Base-by-base conservation (phyloP, 2,329 filamentous ascomycete species). In the Aspergillus proliferans region DNA sequence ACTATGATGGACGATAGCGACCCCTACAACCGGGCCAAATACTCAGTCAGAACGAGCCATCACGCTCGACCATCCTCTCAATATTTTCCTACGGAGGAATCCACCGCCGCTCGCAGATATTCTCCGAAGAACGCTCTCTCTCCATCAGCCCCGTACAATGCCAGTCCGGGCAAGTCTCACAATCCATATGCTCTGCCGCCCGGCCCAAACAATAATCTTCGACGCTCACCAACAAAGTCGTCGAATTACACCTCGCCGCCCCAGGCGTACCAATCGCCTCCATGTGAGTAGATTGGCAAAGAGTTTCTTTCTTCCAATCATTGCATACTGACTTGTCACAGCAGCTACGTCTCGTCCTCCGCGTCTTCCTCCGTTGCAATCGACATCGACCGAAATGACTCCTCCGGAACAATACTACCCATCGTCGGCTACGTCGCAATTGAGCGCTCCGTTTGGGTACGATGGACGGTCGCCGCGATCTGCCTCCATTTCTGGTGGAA, bases 121-220 rank as follows among this genome's bases (percentile, higher is more conserved):
- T 97, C 92, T 43, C 93, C 92, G 55, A 96, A 96, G 91, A 92
- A 95, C 68, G 81, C 83, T 14, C 76, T 94, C 52, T 89, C 90
- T 52, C 88, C 90, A 38, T 83, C 85, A 30, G 86, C 87, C 48
- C 84, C 89, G 30, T 94, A 94, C 72, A 80, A 82, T 65, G 78
- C 73, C 72, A 87, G 76, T 67, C 81, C 76, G 53, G 82, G 74
- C 65, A 75, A 76, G 67, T 57, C 78, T 58, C 73, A 74, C 51
- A 71, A 69, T 60, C 62, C 72, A 26, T 79, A 78, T 57, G 69
- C 70, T 43, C 78, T 80, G 73, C 86, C 74, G 75, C 77, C 68
- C 60, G 53, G 58, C 15, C 52, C 66, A 70, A 78, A 57, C 68
- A 78, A 58, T 69, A 79, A 59, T 65, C 74, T 59, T 76, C 83